These are phyloP conservation scores for Ustilago tritici DNA, from an alignment of 1,284 basidiomycete genomes.

Conservation along the genomic window DNA sequence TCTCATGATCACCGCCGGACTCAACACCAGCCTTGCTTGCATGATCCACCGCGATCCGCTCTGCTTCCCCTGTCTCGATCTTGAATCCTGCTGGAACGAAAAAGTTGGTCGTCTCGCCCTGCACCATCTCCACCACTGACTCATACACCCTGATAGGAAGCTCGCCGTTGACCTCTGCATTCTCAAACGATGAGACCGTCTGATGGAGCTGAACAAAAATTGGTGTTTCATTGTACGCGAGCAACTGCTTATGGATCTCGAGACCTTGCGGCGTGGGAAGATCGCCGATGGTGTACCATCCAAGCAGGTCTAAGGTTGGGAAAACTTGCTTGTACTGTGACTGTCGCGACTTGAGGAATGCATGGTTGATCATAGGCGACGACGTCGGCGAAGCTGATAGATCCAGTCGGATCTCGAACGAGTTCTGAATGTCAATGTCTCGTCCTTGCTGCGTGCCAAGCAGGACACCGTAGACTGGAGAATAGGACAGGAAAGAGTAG, in stretches of 20 bases:
- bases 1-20: constrained; percentile 77
- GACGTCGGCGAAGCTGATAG: constrained; percentile 3
- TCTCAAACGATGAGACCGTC: constrained; percentile 31
- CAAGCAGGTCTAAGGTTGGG: constrained; percentile 92
- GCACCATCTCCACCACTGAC: constrained; percentile 54
- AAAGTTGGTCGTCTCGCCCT: constrained; percentile 44
- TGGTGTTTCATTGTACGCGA: constrained; percentile 72
- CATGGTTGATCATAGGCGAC: constrained; percentile 39
- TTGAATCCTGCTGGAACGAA: constrained; percentile 85
- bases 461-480: constrained; percentile 83
- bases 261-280: constrained; percentile 81
- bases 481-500: background rate
- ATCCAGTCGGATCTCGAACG: constrained; percentile 84
- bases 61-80: constrained; percentile 97
- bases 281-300: constrained; percentile 91
- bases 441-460: constrained; percentile 94
- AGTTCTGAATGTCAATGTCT: constrained; percentile 95
- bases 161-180: constrained; percentile 47
- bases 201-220: constrained; percentile 73
- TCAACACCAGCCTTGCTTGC: constrained; percentile 82
- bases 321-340: constrained; percentile 99
- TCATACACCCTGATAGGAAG: constrained; percentile 62
- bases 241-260: constrained; percentile 80
- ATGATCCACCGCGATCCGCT: constrained; percentile 97
- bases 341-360: constrained; percentile 81